These are phyloP conservation scores for Peterozyma toletana DNA, from an alignment of 805 yeast genomes.

Conservation along the genomic window DNA sequence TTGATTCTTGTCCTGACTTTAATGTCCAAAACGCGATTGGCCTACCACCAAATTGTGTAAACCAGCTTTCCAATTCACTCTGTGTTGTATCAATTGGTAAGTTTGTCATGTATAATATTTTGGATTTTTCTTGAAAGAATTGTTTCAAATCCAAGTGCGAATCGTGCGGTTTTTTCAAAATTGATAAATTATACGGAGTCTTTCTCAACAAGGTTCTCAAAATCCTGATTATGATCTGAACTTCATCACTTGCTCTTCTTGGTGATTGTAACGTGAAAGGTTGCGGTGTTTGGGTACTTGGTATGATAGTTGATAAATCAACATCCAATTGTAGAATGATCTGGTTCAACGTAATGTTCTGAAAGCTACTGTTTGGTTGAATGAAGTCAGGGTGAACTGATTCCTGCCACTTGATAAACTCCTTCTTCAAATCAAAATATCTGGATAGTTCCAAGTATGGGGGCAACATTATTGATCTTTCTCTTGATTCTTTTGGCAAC, in stretches of 20 bases:
- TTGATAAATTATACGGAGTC: conserved; percentile 41
- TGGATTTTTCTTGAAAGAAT: conserved; percentile 66
- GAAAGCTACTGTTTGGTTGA: conserved; percentile 20
- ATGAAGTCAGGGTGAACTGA: conserved; percentile 45
- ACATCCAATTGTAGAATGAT: conserved; percentile 14
- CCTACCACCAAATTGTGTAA: conserved; percentile 76
- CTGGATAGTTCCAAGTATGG: conserved; percentile 68
- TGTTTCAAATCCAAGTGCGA: conserved; percentile 62
- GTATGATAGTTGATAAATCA: conserved; percentile 13
- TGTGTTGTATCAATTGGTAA: conserved; percentile 84
- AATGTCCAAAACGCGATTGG: conserved; percentile 89
- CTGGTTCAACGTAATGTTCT: conserved; percentile 12
- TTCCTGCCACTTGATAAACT: conserved; percentile 64
- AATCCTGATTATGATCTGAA: conserved; percentile 34
- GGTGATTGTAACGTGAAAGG: conserved; percentile 21
- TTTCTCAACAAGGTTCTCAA: conserved; percentile 40
- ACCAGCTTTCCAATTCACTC: conserved; percentile 86
- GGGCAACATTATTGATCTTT: conserved; percentile 65
- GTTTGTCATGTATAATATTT: conserved; percentile 73
- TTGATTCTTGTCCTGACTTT: conserved; percentile 21
- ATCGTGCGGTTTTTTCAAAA: conserved; percentile 71
- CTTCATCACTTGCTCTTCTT: conserved; percentile 38
- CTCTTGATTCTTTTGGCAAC: conserved; percentile 75
- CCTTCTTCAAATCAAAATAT: conserved; percentile 69
- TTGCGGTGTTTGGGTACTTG: conserved; percentile 9